phyloP scores from a whole-genome alignment of 2,329 filamentous ascomycete genomes.

The Pyricularia pennisetigena region DNA sequence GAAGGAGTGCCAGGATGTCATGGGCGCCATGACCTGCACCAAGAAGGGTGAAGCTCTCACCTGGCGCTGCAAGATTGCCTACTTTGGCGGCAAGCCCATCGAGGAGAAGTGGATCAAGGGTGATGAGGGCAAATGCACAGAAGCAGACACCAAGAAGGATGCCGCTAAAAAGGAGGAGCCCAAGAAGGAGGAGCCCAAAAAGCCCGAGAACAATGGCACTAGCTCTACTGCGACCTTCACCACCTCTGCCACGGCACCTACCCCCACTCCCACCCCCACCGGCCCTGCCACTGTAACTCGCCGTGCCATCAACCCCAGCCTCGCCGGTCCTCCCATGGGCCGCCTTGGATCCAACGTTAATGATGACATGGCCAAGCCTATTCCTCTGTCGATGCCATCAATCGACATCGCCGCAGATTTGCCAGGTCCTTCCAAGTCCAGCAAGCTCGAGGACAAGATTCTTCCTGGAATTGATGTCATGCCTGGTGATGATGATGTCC shows the following conservation, averaged over 20 bases:
- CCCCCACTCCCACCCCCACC: background rate
- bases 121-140: background rate
- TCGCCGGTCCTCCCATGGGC: background rate
- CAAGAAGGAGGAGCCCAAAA: background rate
- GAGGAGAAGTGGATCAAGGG: slow-evolving; percentile 1
- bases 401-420: background rate
- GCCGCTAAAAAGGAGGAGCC: background rate
- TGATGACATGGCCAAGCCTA: background rate
- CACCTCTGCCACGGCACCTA: background rate
- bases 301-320: background rate
- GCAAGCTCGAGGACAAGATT: background rate
- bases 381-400: background rate
- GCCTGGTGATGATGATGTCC: background rate
- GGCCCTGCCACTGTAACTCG: background rate
- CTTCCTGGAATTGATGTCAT: background rate
- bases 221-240: background rate
- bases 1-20: background rate
- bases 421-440: background rate
- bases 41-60: background rate
- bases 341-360: background rate
- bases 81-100: background rate
- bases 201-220: background rate
- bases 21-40: background rate
- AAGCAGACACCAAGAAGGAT: background rate
- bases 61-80: background rate